Conservation (phyloP, 2,329 filamentous ascomycete genomes). For the Colletotrichum lindemuthianum region DNA sequence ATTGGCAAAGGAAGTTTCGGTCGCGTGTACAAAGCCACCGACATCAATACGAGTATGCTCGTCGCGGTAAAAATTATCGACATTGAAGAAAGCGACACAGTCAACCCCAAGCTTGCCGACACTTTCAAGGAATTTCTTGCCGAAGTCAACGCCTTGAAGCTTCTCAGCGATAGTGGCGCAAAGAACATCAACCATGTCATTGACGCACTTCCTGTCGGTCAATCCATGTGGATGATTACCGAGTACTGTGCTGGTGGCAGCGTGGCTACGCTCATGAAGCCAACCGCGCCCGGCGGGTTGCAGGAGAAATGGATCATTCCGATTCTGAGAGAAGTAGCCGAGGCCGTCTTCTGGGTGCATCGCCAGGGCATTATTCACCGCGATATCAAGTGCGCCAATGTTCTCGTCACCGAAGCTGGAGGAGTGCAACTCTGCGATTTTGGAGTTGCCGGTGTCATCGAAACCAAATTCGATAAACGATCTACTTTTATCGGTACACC, state of each 20-base stretch:
- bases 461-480: constrained; percentile 79
- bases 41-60: constrained; percentile 58
- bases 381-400: constrained; percentile 81
- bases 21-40: constrained; percentile 74
- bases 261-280: constrained; percentile 77
- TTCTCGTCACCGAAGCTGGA: constrained; percentile 81
- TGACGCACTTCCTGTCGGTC: constrained; percentile 80
- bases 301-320: constrained; percentile 77
- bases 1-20: constrained; percentile 82
- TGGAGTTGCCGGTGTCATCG: constrained; percentile 81
- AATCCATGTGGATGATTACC: constrained; percentile 88
- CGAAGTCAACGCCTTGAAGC: constrained; percentile 75
- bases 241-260: constrained; percentile 89
- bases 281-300: constrained; percentile 72
- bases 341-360: constrained; percentile 75
- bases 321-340: constrained; percentile 72
- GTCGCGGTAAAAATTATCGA: constrained; percentile 87
- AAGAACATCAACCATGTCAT: constrained; percentile 85
- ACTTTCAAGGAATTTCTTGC: constrained; percentile 77
- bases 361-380: constrained; percentile 75
- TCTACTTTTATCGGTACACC: constrained; percentile 85
- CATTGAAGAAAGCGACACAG: constrained; percentile 79
- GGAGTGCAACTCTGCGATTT: constrained; percentile 86
- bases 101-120: constrained; percentile 72
- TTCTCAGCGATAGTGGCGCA: constrained; percentile 78